phyloP scores from a whole-genome alignment of 345 rosid genomes.

The Kandelia obovata region DNA sequence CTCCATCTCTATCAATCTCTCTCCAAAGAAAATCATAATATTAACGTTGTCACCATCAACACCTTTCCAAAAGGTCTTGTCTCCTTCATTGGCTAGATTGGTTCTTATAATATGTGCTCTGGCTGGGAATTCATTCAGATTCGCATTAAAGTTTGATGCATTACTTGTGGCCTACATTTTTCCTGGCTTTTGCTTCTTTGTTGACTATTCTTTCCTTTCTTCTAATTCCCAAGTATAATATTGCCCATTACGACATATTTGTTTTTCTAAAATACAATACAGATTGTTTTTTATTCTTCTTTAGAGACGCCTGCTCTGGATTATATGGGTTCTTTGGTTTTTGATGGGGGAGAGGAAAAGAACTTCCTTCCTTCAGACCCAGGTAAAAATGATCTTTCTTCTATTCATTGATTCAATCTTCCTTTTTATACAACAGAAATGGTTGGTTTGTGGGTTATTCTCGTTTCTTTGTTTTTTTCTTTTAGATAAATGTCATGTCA shows the following conservation, averaged over 20 bases:
- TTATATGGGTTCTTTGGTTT: slow-evolving; percentile 23
- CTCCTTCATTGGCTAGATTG: slow-evolving; percentile 16
- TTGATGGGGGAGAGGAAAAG: slow-evolving; percentile 25
- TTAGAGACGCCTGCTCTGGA: neutral
- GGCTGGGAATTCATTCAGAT: slow-evolving; percentile 12
- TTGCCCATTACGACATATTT: neutral
- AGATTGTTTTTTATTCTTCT: slow-evolving; percentile 1
- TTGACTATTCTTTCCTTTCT: slow-evolving; percentile 8
- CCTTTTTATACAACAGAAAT: neutral
- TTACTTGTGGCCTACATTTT: slow-evolving; percentile 14
- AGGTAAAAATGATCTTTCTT: slow-evolving; percentile 23
- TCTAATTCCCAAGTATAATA: neutral
- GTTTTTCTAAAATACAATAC: slow-evolving; percentile 10
- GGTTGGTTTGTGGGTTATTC: neutral
- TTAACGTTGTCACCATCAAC: slow-evolving; percentile 18
- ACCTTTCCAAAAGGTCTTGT: slow-evolving; percentile 27
- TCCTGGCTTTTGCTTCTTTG: neutral
- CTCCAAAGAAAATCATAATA: neutral
- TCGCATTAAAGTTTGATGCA: slow-evolving; percentile 15
- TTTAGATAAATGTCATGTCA: neutral
- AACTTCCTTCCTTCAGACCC: slow-evolving; percentile 28
- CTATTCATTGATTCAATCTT: neutral
- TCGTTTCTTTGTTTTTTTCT: neutral
- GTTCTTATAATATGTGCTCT: neutral
- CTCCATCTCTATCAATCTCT: neutral